Conservation (phyloP, 768 basidiomycete species). For the Trichaptum fuscoviolaceum region DNA sequence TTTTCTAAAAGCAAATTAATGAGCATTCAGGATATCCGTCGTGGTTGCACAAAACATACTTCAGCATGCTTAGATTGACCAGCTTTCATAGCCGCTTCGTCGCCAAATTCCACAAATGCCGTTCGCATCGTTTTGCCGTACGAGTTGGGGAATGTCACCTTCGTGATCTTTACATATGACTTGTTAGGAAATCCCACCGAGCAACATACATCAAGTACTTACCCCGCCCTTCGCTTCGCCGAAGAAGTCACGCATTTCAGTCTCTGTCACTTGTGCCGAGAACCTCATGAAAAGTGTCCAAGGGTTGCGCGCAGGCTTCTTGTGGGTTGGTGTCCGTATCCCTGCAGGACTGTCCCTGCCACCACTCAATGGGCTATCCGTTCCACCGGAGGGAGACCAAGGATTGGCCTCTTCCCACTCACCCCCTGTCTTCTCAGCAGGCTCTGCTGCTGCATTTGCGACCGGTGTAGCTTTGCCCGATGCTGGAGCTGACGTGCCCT, state of each 20-base stretch:
- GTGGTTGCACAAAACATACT: slow-evolving; percentile 34
- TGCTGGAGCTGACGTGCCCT: slow-evolving; percentile 24
- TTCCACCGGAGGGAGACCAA: slow-evolving; percentile 4
- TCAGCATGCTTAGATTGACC: slow-evolving; percentile 72
- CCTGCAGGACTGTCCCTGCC: slow-evolving; percentile 52
- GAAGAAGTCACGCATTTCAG: slow-evolving; percentile 72
- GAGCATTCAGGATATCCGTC: slow-evolving; percentile 5
- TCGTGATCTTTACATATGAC: slow-evolving; percentile 48
- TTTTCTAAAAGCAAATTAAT: slow-evolving; percentile 41
- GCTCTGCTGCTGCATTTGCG: slow-evolving; percentile 17
- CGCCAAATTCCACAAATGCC: slow-evolving; percentile 87
- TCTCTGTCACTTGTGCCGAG: slow-evolving; percentile 43
- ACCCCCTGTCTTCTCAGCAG: slow-evolving; percentile 17
- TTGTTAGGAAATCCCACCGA: slow-evolving; percentile 6
- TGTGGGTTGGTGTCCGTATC: slow-evolving; percentile 64
- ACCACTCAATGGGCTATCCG: slow-evolving; percentile 15
- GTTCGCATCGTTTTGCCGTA: slow-evolving; percentile 52
- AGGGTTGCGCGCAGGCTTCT: slow-evolving; percentile 61
- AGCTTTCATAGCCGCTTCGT: slow-evolving; percentile 78
- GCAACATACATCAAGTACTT: slow-evolving; percentile 22
- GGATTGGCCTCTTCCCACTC: slow-evolving; percentile 7
- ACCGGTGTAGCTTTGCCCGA: slow-evolving; percentile 37
- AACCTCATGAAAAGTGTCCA: slow-evolving; percentile 85
- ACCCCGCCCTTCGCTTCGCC: slow-evolving; percentile 65
- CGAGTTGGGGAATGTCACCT: slow-evolving; percentile 52